phyloP scores from a whole-genome alignment of 371 early-diverging fungal genomes.

The Saksenaea oblongispora region DNA sequence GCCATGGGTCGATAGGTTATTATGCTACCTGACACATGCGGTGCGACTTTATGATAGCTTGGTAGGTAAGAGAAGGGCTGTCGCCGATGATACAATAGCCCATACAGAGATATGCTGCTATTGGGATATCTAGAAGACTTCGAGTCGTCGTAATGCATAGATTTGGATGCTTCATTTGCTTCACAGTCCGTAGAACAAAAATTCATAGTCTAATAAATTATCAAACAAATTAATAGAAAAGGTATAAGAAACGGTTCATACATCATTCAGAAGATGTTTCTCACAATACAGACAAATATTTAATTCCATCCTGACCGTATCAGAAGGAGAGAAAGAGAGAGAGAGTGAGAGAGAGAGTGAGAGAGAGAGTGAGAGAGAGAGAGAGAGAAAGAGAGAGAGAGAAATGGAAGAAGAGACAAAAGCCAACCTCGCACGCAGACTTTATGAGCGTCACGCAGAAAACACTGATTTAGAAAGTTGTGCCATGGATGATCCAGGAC shows the following conservation, averaged over 20 bases:
- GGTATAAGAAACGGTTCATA: background rate
- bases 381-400: background rate
- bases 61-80: conserved; percentile 13
- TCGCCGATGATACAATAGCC: conserved; percentile 17
- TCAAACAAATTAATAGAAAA: background rate
- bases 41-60: background rate
- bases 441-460: background rate
- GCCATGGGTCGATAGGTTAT: background rate
- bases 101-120: conserved; percentile 10
- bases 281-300: conserved; percentile 31
- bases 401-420: background rate
- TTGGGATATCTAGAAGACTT: background rate
- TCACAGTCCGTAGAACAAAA: conserved; percentile 26
- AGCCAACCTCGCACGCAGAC: background rate
- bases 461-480: background rate
- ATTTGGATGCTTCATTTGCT: conserved; percentile 28
- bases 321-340: conserved; percentile 6
- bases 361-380: background rate
- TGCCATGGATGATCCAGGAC: conserved; percentile 1
- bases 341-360: background rate
- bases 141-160: conserved; percentile 7
- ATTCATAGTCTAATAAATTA: conserved; percentile 14
- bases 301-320: conserved; percentile 16
- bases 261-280: conserved; percentile 23
- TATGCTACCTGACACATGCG: background rate